A percentile compares a stretch with the other conserved stretches of the same genome.
phyloP scores from a whole-genome alignment of 2,329 filamentous ascomycete genomes.

The Fusarium napiforme region DNA sequence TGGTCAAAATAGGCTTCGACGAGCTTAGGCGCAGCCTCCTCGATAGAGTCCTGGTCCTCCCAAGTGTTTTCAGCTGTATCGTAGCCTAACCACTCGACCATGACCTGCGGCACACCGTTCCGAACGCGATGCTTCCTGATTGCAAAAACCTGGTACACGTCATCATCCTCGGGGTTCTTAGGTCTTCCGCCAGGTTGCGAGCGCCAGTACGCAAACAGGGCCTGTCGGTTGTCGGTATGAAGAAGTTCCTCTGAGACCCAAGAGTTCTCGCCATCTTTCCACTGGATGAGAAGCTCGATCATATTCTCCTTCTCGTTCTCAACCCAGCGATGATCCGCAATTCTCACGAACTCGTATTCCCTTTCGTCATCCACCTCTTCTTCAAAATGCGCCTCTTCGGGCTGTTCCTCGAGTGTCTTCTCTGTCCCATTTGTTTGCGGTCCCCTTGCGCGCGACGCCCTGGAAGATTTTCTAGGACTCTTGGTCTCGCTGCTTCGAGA shows the following conservation, averaged over 20 bases:
- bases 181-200: conserved; percentile 45
- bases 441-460: background rate
- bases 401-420: background rate
- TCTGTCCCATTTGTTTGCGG: background rate
- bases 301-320: conserved; percentile 20
- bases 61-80: conserved; percentile 45
- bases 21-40: conserved; percentile 43
- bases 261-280: conserved; percentile 45
- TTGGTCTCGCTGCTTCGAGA: background rate
- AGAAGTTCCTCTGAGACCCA: conserved; percentile 51
- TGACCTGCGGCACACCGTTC: conserved; percentile 42
- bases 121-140: conserved; percentile 48
- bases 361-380: background rate
- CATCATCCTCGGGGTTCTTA: conserved; percentile 42
- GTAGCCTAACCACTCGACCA: conserved; percentile 53
- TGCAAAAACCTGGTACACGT: conserved; percentile 49
- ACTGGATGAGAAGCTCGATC: conserved; percentile 48
- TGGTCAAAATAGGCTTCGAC: conserved; percentile 45
- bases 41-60: conserved; percentile 42
- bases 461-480: background rate
- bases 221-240: conserved; percentile 47
- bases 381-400: background rate
- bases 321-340: conserved; percentile 46
- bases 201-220: conserved; percentile 50
- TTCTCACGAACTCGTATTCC: conserved; percentile 21